Percentiles rank a stretch among this genome's conserved stretches.
Conservation (phyloP, 768 basidiomycete species). For the Hypholoma fasciculare region DNA sequence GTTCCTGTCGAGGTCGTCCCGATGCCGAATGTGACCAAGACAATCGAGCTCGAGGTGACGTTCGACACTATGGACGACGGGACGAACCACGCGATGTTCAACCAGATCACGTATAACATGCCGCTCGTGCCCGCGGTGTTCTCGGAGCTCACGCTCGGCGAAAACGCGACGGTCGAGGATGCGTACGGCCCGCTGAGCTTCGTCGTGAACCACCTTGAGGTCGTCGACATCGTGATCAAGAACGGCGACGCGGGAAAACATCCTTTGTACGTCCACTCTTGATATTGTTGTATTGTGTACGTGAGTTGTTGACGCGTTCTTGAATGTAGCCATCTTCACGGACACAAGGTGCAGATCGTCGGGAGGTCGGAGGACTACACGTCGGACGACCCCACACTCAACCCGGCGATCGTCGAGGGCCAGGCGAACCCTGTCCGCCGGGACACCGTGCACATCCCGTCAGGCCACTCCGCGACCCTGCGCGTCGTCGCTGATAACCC, state of each 20-base stretch:
- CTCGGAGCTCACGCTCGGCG: slow-evolving; percentile 74
- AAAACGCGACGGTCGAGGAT: slow-evolving; percentile 58
- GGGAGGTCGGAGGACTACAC: slow-evolving; percentile 51
- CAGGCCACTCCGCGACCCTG: slow-evolving; percentile 67
- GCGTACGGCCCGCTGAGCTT: slow-evolving; percentile 85
- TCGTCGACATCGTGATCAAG: slow-evolving; percentile 75
- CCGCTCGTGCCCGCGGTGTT: slow-evolving; percentile 78
- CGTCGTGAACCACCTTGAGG: slow-evolving; percentile 72
- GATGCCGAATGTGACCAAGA: slow-evolving; percentile 51
- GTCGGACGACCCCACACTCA: slow-evolving; percentile 58
- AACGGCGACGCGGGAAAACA: slow-evolving; percentile 76
- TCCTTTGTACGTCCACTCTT: slow-evolving; percentile 65
- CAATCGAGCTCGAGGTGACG: slow-evolving; percentile 66
- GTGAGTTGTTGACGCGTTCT: neutral
- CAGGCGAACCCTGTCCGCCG: slow-evolving; percentile 86
- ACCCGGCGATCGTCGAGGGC: neutral
- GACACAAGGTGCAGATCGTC: neutral
- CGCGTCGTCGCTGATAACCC: slow-evolving; percentile 90
- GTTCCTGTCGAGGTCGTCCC: slow-evolving; percentile 59
- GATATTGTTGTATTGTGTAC: neutral
- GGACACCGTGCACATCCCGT: slow-evolving; percentile 81
- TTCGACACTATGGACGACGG: slow-evolving; percentile 90
- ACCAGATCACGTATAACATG: slow-evolving; percentile 64
- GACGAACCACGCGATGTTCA: slow-evolving; percentile 81
- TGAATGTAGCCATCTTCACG: slow-evolving; percentile 53